Evolutionary conservation across 305 asterid species (phyloP), one percentile per base, ranked within the genome.

Genomic region (Rubia peregrina): DNA sequence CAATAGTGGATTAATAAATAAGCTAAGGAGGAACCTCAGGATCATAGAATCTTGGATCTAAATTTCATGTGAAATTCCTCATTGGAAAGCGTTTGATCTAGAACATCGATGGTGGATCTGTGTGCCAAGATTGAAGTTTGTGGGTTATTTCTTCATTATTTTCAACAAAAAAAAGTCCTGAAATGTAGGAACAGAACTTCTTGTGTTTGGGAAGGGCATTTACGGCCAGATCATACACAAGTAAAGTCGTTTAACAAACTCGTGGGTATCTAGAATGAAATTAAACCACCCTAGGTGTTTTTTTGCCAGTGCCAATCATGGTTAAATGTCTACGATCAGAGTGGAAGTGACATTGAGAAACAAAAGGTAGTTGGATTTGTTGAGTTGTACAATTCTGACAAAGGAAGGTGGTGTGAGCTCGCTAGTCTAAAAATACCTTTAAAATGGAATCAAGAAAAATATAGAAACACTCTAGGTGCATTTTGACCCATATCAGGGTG

Each of bases 81-180:
- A 87, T 67, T 86, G 95, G 96, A 90, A 87, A 68, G 96, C 92
- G 61, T 90, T 90, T 67, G 96, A 90, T 78, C 92, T 92, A 1
- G 68, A 19, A 16, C 80, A 81, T 10, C 76, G 85, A 43, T 82
- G 72, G 63, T 90, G 94, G 94, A 86, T 87, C 84, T 73, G 68
- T 13, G 73, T 90, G 40, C 97, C 96, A 13, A 67, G 24, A 84
- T 89, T 90, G 73, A 77, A 19, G 76, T 86, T 0, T 2, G 7
- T 1, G 0, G 85, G 84, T 17, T 87, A 87, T n/a, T 83, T 86
- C 68, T 88, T 90, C 65, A 77, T 73, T 43, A 82, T 71, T 67
- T 83, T 88, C 21, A 92, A 88, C 80, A 88, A 88, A 80, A 88
- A 82, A 82, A 95, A 88, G 76, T 90, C 96, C 38, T 69, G 85